Conservation (phyloP, 23 red algal species). For the Pyropia haitanensis region DNA sequence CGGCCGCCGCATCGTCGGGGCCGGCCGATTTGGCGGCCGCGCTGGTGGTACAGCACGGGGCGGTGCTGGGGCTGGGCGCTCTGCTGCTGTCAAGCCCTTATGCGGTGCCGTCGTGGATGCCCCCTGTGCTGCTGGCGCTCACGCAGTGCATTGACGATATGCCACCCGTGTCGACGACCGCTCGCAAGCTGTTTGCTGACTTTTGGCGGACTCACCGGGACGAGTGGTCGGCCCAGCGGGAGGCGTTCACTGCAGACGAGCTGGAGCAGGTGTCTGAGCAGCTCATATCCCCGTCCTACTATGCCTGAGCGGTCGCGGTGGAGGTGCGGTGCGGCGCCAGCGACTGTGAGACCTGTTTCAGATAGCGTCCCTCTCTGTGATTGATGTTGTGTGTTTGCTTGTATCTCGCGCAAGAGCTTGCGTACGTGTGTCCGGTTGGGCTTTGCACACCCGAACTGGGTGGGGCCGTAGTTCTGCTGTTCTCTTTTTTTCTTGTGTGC, state of each 20-base stretch:
- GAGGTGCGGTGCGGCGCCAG: too few species aligned
- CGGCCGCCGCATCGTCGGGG: too few species aligned
- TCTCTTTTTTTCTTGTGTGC: too few species aligned
- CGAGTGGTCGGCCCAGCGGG: constrained; percentile 67
- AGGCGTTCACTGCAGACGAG: constrained; percentile 54
- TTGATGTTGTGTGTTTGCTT: too few species aligned
- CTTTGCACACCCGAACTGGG: too few species aligned
- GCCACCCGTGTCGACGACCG: constrained; percentile 64
- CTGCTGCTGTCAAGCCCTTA: constrained; percentile 78
- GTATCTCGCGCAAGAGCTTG: too few species aligned
- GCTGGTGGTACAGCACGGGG: constrained; percentile 50
- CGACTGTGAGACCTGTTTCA: too few species aligned
- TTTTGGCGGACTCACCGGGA: constrained; percentile 91
- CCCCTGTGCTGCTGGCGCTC: constrained; percentile 56
- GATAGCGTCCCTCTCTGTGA: too few species aligned
- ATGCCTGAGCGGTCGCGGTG: constrained; percentile 21
- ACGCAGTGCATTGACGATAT: constrained; percentile 74
- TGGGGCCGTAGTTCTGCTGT: too few species aligned
- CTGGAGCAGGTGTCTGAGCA: constrained; percentile 75
- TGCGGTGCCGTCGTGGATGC: constrained; percentile 67
- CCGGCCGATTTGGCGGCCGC: not conserved
- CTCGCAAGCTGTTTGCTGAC: constrained; percentile 71
- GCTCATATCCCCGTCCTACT: constrained; percentile 77
- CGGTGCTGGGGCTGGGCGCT: constrained; percentile 49
- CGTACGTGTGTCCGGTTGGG: too few species aligned